phyloP scores from a whole-genome alignment of 2,329 filamentous ascomycete genomes.

The Mycosphaerelloides madeirae region DNA sequence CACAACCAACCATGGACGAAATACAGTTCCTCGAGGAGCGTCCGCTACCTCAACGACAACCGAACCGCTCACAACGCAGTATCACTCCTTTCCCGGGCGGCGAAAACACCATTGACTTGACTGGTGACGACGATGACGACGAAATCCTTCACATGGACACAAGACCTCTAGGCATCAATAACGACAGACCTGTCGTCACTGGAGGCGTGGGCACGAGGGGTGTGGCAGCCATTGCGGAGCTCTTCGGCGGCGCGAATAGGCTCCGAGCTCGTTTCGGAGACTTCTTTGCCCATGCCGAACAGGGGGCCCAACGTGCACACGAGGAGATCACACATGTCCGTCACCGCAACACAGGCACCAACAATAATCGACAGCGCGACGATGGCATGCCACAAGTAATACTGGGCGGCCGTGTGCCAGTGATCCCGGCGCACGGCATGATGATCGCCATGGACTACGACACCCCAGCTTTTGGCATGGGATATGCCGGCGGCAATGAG shows the following conservation, averaged over 20 bases:
- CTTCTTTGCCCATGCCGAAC: too few species aligned
- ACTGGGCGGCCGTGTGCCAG: too few species aligned
- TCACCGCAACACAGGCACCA: background rate
- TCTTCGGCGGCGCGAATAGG: too few species aligned
- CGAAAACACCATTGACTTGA: constrained; percentile 30
- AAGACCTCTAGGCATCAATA: constrained; percentile 21
- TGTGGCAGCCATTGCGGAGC: background rate
- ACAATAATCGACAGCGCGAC: background rate
- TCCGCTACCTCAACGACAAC: constrained; percentile 14
- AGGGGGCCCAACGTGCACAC: background rate
- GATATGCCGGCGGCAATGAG: constrained; percentile 25
- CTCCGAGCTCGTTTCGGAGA: too few species aligned
- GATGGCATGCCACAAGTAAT: background rate
- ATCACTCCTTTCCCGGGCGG: constrained; percentile 23
- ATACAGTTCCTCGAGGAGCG: constrained; percentile 44
- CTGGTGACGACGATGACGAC: constrained; percentile 30
- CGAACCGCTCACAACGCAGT: constrained; percentile 15
- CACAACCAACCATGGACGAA: constrained; percentile 34
- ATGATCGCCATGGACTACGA: constrained; percentile 35
- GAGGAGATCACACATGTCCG: background rate
- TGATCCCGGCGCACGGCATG: background rate
- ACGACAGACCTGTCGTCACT: constrained; percentile 19
- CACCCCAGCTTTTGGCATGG: constrained; percentile 42
- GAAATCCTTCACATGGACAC: constrained; percentile 27
- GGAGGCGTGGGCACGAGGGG: constrained; percentile 22